Base-by-base conservation (phyloP, 345 rosid genomes). In the Pistacia integerrima region DNA sequence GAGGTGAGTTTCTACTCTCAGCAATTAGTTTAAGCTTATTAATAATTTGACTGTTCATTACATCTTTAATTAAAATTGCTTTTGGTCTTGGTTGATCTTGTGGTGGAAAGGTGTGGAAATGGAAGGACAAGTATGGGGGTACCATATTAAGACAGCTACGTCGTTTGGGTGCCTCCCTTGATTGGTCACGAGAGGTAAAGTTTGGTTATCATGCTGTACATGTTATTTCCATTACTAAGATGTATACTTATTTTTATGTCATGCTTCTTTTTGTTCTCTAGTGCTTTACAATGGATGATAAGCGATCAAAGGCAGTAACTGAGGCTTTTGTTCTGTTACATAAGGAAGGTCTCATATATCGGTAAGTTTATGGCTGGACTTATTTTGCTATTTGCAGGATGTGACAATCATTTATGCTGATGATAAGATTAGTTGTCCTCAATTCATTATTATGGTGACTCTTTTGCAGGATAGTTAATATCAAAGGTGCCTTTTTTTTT, bases 231-330 rank as follows among this genome's bases (percentile, higher is more conserved):
- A 41, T 41, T 41, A 5, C 46, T 5, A 41, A 41, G 46, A 41
- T 41, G 46, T 41, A 38, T 73, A 46, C 61, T 57, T 79, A 30
- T 69, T 35, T 68, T 73, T 48, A 44, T 73, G 69, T 64, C 46
- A 41, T 62, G 11, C 33, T 9, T 20, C 35, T 17, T 49, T 62
- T 55, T 17, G 38, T 67, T 78, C 35, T 63, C 4, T 81, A 96
- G 99, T 93, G 94, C 84, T 96, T 92, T 84, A 96, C 99, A 28
- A 87, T 96, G 99, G 98, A 96, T 83, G 98, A 91, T 36, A 84
- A 87, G 83, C 84, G 97, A 85, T 92, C 98, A 74, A 90, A 84
- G 83, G 97, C 98, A 74, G 97, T 96, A 65, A 87, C 83, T 18
- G 99, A 92, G 81, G 98, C 92, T 74, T 96, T 93, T 87, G 88